Evolutionary conservation across 768 basidiomycete genomes (phyloP).

Genomic region (Pulveroboletus sp.): DNA sequence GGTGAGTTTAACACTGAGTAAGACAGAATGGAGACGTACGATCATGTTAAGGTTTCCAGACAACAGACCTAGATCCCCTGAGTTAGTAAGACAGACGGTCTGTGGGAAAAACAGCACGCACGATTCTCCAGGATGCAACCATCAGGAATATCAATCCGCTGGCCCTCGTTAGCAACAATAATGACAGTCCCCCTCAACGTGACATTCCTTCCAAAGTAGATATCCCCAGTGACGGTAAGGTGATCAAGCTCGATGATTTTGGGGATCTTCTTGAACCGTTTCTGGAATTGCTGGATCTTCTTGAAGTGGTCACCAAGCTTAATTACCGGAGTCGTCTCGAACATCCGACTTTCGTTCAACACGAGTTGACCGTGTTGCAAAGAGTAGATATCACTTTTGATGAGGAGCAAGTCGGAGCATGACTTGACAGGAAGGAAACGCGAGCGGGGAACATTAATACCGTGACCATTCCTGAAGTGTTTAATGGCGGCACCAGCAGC

Average conservation of each 20-base stretch:
- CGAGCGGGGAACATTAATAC: slow-evolving; percentile 68
- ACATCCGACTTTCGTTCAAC: slow-evolving; percentile 55
- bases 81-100: slow-evolving; percentile 11
- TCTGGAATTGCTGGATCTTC: slow-evolving; percentile 68
- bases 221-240: slow-evolving; percentile 66
- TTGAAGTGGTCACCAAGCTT: slow-evolving; percentile 77
- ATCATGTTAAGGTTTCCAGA: slow-evolving; percentile 76
- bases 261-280: slow-evolving; percentile 72
- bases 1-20: background rate
- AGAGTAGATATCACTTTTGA: slow-evolving; percentile 68
- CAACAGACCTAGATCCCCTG: slow-evolving; percentile 44
- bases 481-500: slow-evolving; percentile 75
- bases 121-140: slow-evolving; percentile 69
- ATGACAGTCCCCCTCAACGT: slow-evolving; percentile 66
- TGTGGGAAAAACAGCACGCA: slow-evolving; percentile 21
- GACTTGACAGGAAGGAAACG: slow-evolving; percentile 67
- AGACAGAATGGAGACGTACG: slow-evolving; percentile 33
- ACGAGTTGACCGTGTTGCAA: slow-evolving; percentile 65
- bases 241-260: slow-evolving; percentile 71
- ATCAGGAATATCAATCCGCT: slow-evolving; percentile 71
- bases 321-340: slow-evolving; percentile 63
- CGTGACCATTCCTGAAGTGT: slow-evolving; percentile 61
- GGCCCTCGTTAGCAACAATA: slow-evolving; percentile 73
- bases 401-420: slow-evolving; percentile 59
- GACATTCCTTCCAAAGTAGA: slow-evolving; percentile 62